A percentile compares a stretch with the other conserved stretches of the same genome.
Conservation (phyloP, 495 filamentous ascomycete genomes). For the Astrocystis sublimbata region DNA sequence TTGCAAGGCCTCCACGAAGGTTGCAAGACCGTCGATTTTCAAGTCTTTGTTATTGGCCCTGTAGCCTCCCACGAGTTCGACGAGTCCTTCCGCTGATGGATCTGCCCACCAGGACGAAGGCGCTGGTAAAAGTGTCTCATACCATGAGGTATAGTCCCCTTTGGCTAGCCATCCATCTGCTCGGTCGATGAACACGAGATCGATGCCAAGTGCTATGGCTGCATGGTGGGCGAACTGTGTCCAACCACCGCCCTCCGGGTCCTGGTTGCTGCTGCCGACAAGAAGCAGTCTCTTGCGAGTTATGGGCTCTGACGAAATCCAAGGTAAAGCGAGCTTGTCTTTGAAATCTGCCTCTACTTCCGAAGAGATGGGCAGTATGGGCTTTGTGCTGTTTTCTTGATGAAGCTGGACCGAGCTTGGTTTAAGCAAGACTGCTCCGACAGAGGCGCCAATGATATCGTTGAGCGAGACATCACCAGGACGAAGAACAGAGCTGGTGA, state of each 20-base stretch:
- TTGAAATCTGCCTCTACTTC: slow-evolving; percentile 26
- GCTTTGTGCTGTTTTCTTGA: background rate
- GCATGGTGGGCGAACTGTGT: slow-evolving; percentile 37
- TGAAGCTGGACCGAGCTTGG: background rate
- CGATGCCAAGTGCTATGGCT: slow-evolving; percentile 44
- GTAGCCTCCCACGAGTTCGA: slow-evolving; percentile 33
- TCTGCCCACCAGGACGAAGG: slow-evolving; percentile 26
- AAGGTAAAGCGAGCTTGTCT: slow-evolving; percentile 30
- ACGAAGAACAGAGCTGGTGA: slow-evolving; percentile 13
- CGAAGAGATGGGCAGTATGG: background rate
- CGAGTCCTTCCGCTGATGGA: slow-evolving; percentile 37
- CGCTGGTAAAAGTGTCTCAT: slow-evolving; percentile 32
- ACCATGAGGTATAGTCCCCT: slow-evolving; percentile 35
- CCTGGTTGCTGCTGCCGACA: slow-evolving; percentile 39
- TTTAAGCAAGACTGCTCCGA: slow-evolving; percentile 24
- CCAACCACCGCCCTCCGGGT: slow-evolving; percentile 38
- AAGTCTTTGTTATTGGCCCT: slow-evolving; percentile 12
- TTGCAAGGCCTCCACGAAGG: slow-evolving; percentile 43
- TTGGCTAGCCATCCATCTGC: slow-evolving; percentile 50
- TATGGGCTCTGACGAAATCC: slow-evolving; percentile 28
- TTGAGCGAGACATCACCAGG: slow-evolving; percentile 17
- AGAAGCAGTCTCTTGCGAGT: slow-evolving; percentile 38
- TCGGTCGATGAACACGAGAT: slow-evolving; percentile 49
- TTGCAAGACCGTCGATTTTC: slow-evolving; percentile 42
- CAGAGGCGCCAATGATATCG: slow-evolving; percentile 23